Percentiles rank a stretch among this genome's conserved stretches.
phyloP scores from a whole-genome alignment of 805 yeast genomes.

The Debaryomyces maramus region DNA sequence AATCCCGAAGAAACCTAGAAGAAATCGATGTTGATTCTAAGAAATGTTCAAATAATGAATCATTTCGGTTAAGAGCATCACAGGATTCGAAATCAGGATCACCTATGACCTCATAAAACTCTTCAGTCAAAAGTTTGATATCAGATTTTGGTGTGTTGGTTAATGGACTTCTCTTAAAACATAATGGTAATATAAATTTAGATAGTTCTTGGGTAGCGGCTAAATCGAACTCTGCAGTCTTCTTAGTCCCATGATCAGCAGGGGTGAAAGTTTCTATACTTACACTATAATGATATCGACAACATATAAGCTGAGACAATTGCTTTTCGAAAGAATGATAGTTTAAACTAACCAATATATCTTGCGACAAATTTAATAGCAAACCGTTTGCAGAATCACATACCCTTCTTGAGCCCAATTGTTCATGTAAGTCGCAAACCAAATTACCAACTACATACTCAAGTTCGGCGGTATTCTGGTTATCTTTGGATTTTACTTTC shows the following conservation, averaged over 20 bases:
- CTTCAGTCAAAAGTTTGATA: conserved; percentile 69
- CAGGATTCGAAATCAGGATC: conserved; percentile 53
- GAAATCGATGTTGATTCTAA: conserved; percentile 47
- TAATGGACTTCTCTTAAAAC: conserved; percentile 60
- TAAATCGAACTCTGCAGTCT: conserved; percentile 25
- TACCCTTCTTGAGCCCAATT: conserved; percentile 65
- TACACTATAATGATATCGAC: conserved; percentile 71
- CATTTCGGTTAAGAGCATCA: conserved; percentile 46
- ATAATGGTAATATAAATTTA: conserved; percentile 53
- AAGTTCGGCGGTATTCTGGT: conserved; percentile 1
- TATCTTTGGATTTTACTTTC: background rate
- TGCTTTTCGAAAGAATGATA: conserved; percentile 57
- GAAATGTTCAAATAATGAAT: conserved; percentile 44
- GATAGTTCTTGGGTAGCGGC: conserved; percentile 38
- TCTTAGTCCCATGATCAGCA: conserved; percentile 57
- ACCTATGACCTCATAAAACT: conserved; percentile 68
- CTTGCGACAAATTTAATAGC: conserved; percentile 62
- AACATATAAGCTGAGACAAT: conserved; percentile 72
- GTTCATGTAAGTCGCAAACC: conserved; percentile 65
- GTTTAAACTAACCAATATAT: conserved; percentile 43
- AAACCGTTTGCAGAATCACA: conserved; percentile 67
- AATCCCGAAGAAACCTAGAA: conserved; percentile 44
- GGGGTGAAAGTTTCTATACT: conserved; percentile 62
- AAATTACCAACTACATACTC: conserved; percentile 40
- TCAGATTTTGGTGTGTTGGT: conserved; percentile 65